Evolutionary conservation across 257 asterid species (phyloP).

Genomic region (Solanum habrochaites): DNA sequence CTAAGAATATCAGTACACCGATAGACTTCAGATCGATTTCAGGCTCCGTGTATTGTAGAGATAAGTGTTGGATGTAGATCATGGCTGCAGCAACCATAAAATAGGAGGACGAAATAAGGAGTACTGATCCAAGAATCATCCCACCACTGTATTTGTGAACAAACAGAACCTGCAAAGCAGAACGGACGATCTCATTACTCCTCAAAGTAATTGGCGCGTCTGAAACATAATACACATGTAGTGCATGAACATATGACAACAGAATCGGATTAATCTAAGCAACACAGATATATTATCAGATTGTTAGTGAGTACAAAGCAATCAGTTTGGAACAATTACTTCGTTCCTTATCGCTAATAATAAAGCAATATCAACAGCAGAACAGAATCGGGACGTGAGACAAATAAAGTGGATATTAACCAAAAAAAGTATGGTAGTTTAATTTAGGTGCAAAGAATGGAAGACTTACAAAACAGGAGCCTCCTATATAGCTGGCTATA

Average conservation of each 20-base stretch:
- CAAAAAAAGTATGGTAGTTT: neutral
- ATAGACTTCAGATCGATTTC: slow-evolving; percentile 19
- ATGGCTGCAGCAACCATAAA: slow-evolving; percentile 18
- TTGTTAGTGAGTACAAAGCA: neutral
- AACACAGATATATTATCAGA: neutral
- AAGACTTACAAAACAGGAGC: neutral
- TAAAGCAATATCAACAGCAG: neutral
- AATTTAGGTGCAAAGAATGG: neutral
- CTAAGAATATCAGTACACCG: slow-evolving; percentile 27
- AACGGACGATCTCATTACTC: neutral
- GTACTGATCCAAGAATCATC: slow-evolving; percentile 30
- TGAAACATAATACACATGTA: neutral
- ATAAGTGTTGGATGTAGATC: slow-evolving; percentile 28
- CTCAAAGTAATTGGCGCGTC: neutral
- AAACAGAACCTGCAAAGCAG: slow-evolving; percentile 37
- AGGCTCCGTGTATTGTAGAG: slow-evolving; percentile 29
- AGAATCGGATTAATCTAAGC: neutral
- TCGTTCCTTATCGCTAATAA: neutral
- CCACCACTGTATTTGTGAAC: slow-evolving; percentile 47
- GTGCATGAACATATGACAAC: neutral
- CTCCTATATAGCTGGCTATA: neutral
- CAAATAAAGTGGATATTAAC: neutral
- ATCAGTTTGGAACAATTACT: neutral
- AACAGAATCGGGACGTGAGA: neutral
- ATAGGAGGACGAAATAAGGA: slow-evolving; percentile 32